Evolutionary conservation across 352 stramenopile genomes (phyloP), one percentile per base, ranked within the genome.

Genomic region (Phytophthora brassicae): DNA sequence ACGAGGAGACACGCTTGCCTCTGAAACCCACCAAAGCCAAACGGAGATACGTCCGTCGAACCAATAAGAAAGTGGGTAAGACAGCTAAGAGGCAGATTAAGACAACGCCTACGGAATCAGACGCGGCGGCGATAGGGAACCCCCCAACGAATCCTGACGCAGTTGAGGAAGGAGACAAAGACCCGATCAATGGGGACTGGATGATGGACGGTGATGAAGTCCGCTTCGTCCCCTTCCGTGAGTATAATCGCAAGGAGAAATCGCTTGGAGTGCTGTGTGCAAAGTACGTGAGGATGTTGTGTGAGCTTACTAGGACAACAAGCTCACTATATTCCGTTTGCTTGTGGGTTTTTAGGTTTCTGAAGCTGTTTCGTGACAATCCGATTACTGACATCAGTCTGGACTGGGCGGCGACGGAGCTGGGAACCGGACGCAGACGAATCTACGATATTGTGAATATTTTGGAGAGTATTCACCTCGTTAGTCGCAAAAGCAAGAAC

Each of bases 391-490:
- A 95, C 61, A 88, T 95, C 50, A 93, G 82, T 60, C 58, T 95
- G 1, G 83, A 93, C 36, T 66, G 71, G 55, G 84, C 84, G 13
- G 86, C 86, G 0, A 66, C 70, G 0, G 75, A 92, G 54, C 66
- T 95, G 1, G 76, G 88, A 2, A 95, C 99, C 0, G 95, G 98
- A 68, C 82, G 96, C 39, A 81, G 96, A 36, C 78, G 96, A 16
- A 98, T 99, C 50, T 99, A 99, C 68, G 96, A 99, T 72, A 97
- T 99, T 39, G 94, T 99, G 45, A 99, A 99, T 68, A 99, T 99
- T 70, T 79, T 99, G 24, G 96, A 99, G 68, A 96, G 88, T 47
- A 90, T 99, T 36, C 80, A 94, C 28, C 88, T 99, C 23, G 94
- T 98, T 5, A 95, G 81, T 24, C 91, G 96, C n/a, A 95, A 98